phyloP scores from a whole-genome alignment of 2,329 filamentous ascomycete genomes.

The Monosporascus sp. region DNA sequence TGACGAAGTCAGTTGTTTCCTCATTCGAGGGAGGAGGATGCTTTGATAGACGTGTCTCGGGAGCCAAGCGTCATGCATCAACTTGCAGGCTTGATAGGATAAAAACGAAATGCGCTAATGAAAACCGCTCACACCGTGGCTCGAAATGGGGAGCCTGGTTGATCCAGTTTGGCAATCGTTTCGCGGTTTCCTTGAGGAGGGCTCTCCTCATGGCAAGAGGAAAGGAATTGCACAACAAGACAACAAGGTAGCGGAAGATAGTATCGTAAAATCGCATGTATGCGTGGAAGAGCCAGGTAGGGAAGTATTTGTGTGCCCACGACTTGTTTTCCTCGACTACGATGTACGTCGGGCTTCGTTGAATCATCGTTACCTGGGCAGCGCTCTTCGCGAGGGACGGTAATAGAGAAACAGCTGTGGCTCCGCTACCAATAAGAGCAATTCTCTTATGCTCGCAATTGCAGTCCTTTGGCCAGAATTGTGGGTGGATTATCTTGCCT shows the following conservation, averaged over 20 bases:
- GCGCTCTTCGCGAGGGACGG: constrained; percentile 64
- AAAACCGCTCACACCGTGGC: constrained; percentile 29
- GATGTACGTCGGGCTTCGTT: constrained; percentile 71
- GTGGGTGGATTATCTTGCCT: constrained; percentile 54
- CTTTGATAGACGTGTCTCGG: too few relatives aligned
- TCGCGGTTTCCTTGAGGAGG: constrained; percentile 37
- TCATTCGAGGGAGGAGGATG: too few relatives aligned
- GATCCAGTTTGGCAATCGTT: constrained; percentile 41
- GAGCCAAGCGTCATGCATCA: too few relatives aligned
- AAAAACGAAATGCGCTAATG: not conserved
- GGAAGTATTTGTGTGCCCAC: constrained; percentile 26
- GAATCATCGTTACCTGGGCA: constrained; percentile 68
- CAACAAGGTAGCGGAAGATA: constrained; percentile 30
- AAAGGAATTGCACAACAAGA: constrained; percentile 42
- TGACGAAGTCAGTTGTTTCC: not conserved
- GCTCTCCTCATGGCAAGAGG: constrained; percentile 40
- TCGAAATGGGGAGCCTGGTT: constrained; percentile 48
- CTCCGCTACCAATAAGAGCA: constrained; percentile 72
- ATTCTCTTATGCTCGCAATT: constrained; percentile 64
- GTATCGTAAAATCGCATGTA: constrained; percentile 21
- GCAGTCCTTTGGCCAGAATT: constrained; percentile 67
- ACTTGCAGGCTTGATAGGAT: too few relatives aligned
- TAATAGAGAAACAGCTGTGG: constrained; percentile 73
- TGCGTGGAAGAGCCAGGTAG: not conserved
- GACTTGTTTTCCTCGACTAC: constrained; percentile 31